Percentiles rank a stretch among this genome's conserved stretches.
These are phyloP conservation scores for Mycena galopus DNA, from an alignment of 768 basidiomycete species.

Conservation along the genomic window DNA sequence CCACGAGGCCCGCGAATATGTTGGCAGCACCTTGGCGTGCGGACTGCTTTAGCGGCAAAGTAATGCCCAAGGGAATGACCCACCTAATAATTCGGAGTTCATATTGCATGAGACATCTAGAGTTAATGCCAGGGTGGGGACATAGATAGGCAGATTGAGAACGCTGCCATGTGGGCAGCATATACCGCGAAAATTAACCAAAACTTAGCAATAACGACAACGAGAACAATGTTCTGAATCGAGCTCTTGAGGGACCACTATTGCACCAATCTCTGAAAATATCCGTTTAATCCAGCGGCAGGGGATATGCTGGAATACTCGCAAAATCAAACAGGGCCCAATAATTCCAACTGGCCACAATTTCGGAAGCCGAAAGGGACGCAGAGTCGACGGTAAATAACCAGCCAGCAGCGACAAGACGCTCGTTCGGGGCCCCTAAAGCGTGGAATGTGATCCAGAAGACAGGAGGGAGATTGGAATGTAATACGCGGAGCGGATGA, in stretches of 20 bases:
- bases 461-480: constrained; percentile 37
- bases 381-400: constrained; percentile 37
- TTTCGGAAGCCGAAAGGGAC: not conserved
- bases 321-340: constrained; percentile 42
- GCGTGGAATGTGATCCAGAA: constrained; percentile 38
- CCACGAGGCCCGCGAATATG: constrained; percentile 37
- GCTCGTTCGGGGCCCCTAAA: not conserved
- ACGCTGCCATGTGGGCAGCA: constrained; percentile 1
- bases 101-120: constrained; percentile 42
- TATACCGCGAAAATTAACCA: not conserved
- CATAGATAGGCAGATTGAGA: constrained; percentile 42
- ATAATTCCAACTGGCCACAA: constrained; percentile 41
- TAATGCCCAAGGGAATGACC: not conserved
- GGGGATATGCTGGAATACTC: not conserved
- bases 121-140: constrained; percentile 40
- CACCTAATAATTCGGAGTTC: constrained; percentile 41
- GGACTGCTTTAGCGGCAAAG: not conserved
- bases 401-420: constrained; percentile 35
- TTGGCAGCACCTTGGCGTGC: constrained; percentile 39
- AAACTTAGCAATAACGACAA: constrained; percentile 42
- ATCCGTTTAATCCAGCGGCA: no score
- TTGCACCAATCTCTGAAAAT: constrained; percentile 32
- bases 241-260: constrained; percentile 40
- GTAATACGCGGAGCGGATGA: constrained; percentile 34
- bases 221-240: constrained; percentile 37